Percentiles rank a stretch among this genome's conserved stretches.
phyloP scores from a whole-genome alignment of 108 stramenopile species.

The Cyclotella choctawhatcheeana region DNA sequence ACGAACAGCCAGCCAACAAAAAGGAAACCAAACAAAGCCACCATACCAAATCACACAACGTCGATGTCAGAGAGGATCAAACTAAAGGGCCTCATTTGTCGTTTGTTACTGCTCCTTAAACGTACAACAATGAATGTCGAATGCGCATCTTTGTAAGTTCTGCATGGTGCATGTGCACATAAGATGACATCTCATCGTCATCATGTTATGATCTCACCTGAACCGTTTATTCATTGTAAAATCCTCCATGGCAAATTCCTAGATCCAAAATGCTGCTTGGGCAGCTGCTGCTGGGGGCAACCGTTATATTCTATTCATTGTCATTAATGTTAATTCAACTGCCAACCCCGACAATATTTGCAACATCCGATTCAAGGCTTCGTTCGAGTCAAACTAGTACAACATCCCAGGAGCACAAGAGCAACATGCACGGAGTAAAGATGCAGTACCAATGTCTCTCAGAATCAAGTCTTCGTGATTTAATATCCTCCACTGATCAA shows the following conservation, averaged over 20 bases:
- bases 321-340: not conserved
- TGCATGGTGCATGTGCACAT: not conserved
- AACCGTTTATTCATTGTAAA: not conserved
- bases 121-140: not conserved
- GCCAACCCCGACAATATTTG: not conserved
- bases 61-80: too few species aligned
- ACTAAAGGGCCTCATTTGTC: too few species aligned
- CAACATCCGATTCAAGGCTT: not conserved
- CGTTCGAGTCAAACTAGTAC: not conserved
- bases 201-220: not conserved
- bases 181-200: not conserved
- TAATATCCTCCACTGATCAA: constrained; percentile 23
- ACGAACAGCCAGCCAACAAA: too few species aligned
- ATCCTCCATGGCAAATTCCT: not conserved
- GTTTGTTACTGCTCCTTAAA: too few species aligned
- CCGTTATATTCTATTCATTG: not conserved
- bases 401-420: not conserved
- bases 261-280: not conserved
- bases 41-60: too few species aligned
- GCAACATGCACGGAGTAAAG: not conserved
- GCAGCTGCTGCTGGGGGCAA: not conserved
- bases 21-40: too few species aligned
- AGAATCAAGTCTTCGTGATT: constrained; percentile 16
- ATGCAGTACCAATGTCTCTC: constrained; percentile 7
- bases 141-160: not conserved